A percentile compares a stretch with the other conserved stretches of the same genome.
phyloP scores from a whole-genome alignment of 73 alveolate species.

The Paramecium primaurelia region DNA sequence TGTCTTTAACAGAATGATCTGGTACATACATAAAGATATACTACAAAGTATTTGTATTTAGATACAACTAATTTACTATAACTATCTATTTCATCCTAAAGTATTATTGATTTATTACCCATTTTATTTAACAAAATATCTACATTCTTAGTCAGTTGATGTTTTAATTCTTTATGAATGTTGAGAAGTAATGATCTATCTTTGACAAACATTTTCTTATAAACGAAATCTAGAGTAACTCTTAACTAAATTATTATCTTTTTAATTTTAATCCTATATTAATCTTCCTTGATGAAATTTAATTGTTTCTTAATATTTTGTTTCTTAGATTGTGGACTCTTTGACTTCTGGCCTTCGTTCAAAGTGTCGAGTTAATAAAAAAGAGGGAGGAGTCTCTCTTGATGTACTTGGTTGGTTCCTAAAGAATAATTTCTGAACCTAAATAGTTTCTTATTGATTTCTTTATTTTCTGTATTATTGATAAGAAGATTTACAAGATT shows the following conservation, averaged over 20 bases:
- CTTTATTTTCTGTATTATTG: neutral
- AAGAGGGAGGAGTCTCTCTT: neutral
- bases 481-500: neutral
- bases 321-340: neutral
- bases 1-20: neutral
- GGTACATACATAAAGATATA: conserved; percentile 15
- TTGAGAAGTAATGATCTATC: neutral
- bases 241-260: neutral
- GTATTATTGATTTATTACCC: neutral
- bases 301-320: neutral
- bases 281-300: neutral
- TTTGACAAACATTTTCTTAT: neutral
- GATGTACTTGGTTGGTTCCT: neutral
- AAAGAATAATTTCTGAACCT: neutral
- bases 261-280: neutral
- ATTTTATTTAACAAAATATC: neutral
- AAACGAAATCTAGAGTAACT: neutral
- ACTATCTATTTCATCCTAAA: neutral
- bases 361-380: neutral
- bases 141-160: neutral
- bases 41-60: neutral
- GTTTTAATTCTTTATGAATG: neutral
- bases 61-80: neutral
- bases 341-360: neutral
- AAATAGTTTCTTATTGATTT: neutral